Base-by-base conservation (phyloP, 129 eudicot species). In the Flaveria ramosissima region DNA sequence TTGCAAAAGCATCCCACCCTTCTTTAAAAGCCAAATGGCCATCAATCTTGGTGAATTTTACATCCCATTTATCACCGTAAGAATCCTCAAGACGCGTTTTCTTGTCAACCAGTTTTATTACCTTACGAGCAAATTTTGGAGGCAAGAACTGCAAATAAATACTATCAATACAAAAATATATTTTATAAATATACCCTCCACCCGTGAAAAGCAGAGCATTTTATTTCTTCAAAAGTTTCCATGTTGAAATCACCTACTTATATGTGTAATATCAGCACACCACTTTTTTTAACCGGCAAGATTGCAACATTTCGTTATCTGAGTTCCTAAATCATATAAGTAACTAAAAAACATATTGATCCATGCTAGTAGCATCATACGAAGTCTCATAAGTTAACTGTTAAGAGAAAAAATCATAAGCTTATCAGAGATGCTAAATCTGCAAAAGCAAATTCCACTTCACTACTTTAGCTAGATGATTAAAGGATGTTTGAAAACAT, bases 1-100 rank as follows among this genome's bases (percentile, higher is more conserved):
- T 2, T 2, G 63, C 85, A 72, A 92, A 92, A 21, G 48, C 21
- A 50, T 67, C 9, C 97, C 97, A 92, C 7, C 97, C 97, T 60
- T 84, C 32, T 27, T 43, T 24, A 61, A 92, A 83, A 53, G 89
- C 96, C 72, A 87, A 73, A 16, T 45, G 68, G 30, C 73, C 87
- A 32, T 87, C 68, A 45, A 82, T 51, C 7, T 42, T 39, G n/a
- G 80, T 61, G 27, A 76, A 42, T 27, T 26, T 78, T 39, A 89
- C 88, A 19, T 27, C 19, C 91, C 97, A 89, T 72, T 36, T 67
- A 36, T 75, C 81, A 30, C 96, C 92, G 68, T 23, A 72, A 30
- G 81, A 62, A 81, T 92, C 96, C 83, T 89, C 91, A 67, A 89
- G 88, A 36, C 20, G 23, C 65, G 79, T 83, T 74, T 46, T 13